These are phyloP conservation scores for Phytophthora sp. DNA, from an alignment of 352 stramenopile genomes.

Conservation along the genomic window DNA sequence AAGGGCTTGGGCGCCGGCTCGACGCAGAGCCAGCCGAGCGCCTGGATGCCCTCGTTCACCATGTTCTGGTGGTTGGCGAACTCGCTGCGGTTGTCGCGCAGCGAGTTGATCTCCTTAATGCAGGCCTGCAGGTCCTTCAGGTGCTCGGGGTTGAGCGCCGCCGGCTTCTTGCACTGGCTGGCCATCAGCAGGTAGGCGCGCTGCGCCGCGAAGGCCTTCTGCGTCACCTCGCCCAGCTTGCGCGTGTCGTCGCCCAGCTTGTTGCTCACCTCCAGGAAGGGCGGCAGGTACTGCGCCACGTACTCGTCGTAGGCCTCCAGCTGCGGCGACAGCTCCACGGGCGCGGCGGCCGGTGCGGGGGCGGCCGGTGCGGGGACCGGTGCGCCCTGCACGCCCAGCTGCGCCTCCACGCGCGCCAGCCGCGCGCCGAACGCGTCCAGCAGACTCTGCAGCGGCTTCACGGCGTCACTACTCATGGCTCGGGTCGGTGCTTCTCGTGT, in stretches of 20 bases:
- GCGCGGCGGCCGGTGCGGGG: slow-evolving; percentile 11
- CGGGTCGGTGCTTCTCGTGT: slow-evolving; percentile 17
- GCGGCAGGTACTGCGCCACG: slow-evolving; percentile 72
- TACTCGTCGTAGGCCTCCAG: slow-evolving; percentile 94
- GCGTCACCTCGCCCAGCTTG: slow-evolving; percentile 85
- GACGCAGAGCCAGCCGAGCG: slow-evolving; percentile 82
- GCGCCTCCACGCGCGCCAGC: slow-evolving; percentile 78
- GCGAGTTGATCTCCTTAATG: slow-evolving; percentile 80
- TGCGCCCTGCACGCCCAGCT: slow-evolving; percentile 62
- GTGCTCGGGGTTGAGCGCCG: slow-evolving; percentile 67
- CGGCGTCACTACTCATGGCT: slow-evolving; percentile 47
- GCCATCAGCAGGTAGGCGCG: slow-evolving; percentile 93
- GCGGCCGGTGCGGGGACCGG: slow-evolving; percentile 10
- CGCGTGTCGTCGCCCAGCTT: slow-evolving; percentile 86
- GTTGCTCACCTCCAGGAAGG: slow-evolving; percentile 78
- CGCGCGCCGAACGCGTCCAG: slow-evolving; percentile 83
- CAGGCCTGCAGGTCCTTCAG: slow-evolving; percentile 76
- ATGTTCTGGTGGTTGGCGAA: slow-evolving; percentile 90
- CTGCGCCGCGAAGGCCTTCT: slow-evolving; percentile 90
- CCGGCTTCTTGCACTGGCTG: slow-evolving; percentile 93
- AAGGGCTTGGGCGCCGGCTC: slow-evolving; percentile 92
- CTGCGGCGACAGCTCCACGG: slow-evolving; percentile 60
- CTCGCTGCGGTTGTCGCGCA: slow-evolving; percentile 84
- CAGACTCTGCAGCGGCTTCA: slow-evolving; percentile 85
- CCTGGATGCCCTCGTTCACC: slow-evolving; percentile 88